A percentile compares a stretch with the other conserved stretches of the same genome.
Conservation (phyloP, 169 alveolate species). For the Theileria annulata region DNA sequence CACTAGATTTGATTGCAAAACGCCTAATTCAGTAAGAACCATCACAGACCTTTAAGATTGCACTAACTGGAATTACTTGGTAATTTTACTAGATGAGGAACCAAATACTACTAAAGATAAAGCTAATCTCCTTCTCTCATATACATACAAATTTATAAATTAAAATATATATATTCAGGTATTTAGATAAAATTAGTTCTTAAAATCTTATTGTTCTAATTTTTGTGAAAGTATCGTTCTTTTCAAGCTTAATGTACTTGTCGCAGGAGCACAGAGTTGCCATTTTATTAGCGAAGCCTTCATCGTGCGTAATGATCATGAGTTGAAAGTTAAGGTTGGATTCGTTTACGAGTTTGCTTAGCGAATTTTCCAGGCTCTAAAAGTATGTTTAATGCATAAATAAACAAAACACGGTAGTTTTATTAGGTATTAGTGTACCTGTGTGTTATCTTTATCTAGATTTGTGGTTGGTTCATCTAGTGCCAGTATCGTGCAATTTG, state of each 20-base stretch:
- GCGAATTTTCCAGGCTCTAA: slow-evolving; percentile 68
- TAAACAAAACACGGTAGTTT: no score
- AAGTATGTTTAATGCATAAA: no score
- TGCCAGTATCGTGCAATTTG: slow-evolving; percentile 96
- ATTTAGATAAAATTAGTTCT: no score
- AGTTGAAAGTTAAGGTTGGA: slow-evolving; percentile 83
- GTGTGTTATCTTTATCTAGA: slow-evolving; percentile 91
- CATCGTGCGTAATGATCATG: slow-evolving; percentile 98
- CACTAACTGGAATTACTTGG: no score
- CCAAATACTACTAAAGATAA: slow-evolving; percentile 11
- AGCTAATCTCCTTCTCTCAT: background rate
- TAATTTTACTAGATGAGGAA: no score
- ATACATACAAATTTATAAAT: background rate
- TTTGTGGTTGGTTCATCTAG: slow-evolving; percentile 99
- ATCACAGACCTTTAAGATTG: no score
- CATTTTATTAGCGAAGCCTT: slow-evolving; percentile 88
- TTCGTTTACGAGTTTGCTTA: slow-evolving; percentile 68
- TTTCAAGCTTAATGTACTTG: slow-evolving; percentile 50
- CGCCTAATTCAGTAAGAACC: no score
- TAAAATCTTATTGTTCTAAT: slow-evolving; percentile 16
- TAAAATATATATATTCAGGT: background rate
- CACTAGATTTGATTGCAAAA: no score
- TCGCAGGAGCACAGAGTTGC: slow-evolving; percentile 67
- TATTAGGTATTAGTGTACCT: no score
- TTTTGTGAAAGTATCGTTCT: background rate